A percentile compares a stretch with the other conserved stretches of the same genome.
Evolutionary conservation across 495 filamentous ascomycete genomes (phyloP).

Genomic region (Baudoinia panamericana): DNA sequence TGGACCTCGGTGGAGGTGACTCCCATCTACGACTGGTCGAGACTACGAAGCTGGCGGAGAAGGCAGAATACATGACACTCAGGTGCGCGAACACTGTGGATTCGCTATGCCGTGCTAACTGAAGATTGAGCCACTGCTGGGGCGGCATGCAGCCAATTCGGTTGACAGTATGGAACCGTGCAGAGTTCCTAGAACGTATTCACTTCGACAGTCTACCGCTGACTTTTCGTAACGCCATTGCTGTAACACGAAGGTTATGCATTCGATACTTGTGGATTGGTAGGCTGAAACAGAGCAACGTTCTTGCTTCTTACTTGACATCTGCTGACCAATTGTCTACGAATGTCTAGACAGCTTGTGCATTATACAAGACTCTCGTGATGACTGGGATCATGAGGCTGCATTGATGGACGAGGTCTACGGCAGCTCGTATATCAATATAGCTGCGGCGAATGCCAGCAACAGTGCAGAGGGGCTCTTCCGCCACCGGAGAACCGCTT

Average conservation of each 20-base stretch:
- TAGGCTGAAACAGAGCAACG: background rate
- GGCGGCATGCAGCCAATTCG: background rate
- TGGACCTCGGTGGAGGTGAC: too few species aligned
- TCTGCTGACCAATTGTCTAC: too few species aligned
- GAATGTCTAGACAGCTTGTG: slow-evolving; percentile 4
- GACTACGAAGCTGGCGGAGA: too few species aligned
- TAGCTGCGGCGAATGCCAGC: slow-evolving; percentile 1
- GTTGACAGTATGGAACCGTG: background rate
- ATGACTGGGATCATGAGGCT: slow-evolving; percentile 6
- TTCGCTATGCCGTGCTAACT: too few species aligned
- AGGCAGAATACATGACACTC: too few species aligned
- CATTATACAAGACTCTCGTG: slow-evolving; percentile 6
- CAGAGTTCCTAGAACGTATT: slow-evolving; percentile 3
- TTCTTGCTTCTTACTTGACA: too few species aligned
- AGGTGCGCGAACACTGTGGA: too few species aligned
- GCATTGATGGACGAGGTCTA: slow-evolving; percentile 6
- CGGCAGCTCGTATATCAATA: slow-evolving; percentile 4
- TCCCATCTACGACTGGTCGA: too few species aligned
- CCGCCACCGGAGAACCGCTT: background rate
- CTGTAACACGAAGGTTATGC: background rate
- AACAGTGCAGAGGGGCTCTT: slow-evolving; percentile 2
- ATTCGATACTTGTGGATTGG: slow-evolving; percentile 5
- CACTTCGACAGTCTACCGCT: background rate
- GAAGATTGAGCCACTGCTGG: slow-evolving; percentile 10
- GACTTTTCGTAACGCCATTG: slow-evolving; percentile 6